Evolutionary conservation across 2,329 filamentous ascomycete species (phyloP), one percentile per base, ranked within the genome.

Genomic region (Metarhizium brunneum): DNA sequence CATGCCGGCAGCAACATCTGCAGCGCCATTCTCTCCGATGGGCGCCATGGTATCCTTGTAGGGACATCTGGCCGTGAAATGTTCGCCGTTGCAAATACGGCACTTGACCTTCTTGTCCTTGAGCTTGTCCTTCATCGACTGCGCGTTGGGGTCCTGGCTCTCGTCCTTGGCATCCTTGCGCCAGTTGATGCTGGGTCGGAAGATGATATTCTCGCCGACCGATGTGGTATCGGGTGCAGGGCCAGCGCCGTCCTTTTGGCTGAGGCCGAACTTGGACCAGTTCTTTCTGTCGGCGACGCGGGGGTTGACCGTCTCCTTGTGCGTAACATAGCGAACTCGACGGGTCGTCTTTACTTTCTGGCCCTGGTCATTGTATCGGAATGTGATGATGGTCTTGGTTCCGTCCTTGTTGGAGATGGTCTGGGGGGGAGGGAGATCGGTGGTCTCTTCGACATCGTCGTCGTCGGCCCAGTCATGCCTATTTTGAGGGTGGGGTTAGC

Each of bases 81-180:
- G 94, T 80, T 99, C 94, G 70, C 92, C 94, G 71, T 86, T 89
- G 79, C 94, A 99, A 71, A 99, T 97, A 82, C 94, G 88, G 76
- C 94, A 99, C 83, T 97, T 97, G 81, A 99, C 95, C 80, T 96
- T 95, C 84, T 96, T 96, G 79, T 96, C 92, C 84, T 94, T 95
- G 68, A 97, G 81, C 77, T 89, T 87, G 69, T 86, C 83, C 77
- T 88, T 88, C 76, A 87, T 82, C 66, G 80, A 80, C 75, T 87
- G 84, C 66, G 87, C 85, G 73, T 89, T 87, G 68, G 81, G 75
- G 66, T 85, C 84, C 69, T 84, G 83, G 76, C 84, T 82, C 76
- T 92, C 88, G 71, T 88, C 88, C 76, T 90, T 89, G 70, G 87
- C 86, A 63, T 89, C 89, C 68, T 88, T 85, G 79, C 92, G 92